Conservation (phyloP, 75 land plant genomes). For the Selaginella moellendorffii region DNA sequence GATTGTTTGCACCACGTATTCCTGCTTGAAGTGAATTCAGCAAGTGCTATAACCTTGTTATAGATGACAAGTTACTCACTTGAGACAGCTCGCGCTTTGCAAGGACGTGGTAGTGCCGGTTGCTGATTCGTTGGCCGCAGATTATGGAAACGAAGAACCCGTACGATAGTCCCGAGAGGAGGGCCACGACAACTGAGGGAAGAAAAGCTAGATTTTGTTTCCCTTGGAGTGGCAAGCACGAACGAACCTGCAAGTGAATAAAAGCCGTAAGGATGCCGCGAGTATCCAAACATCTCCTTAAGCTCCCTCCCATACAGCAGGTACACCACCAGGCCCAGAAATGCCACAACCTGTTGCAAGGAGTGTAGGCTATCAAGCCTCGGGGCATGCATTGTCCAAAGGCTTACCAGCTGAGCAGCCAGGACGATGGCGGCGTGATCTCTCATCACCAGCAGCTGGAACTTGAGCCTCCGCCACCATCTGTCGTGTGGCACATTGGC, state of each 20-base stretch:
- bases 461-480: constrained; percentile 84
- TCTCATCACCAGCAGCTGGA: constrained; percentile 70
- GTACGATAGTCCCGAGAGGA: constrained; percentile 81
- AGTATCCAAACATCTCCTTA: constrained; percentile 82
- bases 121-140: constrained; percentile 82
- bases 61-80: not conserved
- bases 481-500: constrained; percentile 90
- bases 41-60: not conserved
- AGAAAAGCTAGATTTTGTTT: not conserved
- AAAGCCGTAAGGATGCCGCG: constrained; percentile 70
- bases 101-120: constrained; percentile 85
- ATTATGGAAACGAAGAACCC: constrained; percentile 95
- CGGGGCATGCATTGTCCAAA: too few species aligned
- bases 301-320: constrained; percentile 74
- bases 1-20: not conserved
- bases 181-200: constrained; percentile 44
- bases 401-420: constrained; percentile 67
- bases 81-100: constrained; percentile 80
- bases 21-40: not conserved
- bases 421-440: constrained; percentile 72
- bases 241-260: constrained; percentile 62
- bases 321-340: constrained; percentile 65
- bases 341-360: constrained; percentile 64
- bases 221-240: not conserved
- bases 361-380: too few species aligned